Evolutionary conservation across 768 basidiomycete species (phyloP), one percentile per base, ranked within the genome.

Genomic region (Termitomyces sp.): DNA sequence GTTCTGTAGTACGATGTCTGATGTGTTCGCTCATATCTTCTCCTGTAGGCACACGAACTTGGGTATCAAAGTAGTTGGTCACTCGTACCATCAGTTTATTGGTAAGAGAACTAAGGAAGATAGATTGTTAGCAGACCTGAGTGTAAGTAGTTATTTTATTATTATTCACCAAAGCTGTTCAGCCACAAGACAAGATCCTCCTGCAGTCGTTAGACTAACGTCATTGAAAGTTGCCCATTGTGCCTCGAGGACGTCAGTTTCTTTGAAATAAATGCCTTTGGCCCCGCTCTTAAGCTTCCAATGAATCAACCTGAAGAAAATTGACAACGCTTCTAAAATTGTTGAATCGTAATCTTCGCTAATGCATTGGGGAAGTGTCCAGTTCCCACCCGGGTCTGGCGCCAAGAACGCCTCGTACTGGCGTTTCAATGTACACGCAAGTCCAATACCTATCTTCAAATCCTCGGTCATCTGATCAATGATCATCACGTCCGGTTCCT

Each of bases 221-320:
- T 91, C 90, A 60, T 90, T 90, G 70, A 98, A 86, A 21, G 96
- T 95, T 19, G 90, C 87, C 90, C 94, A 96, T 64, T 98, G 94
- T 6, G 88, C 86, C 66, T 99, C 96, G 37, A 99, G 78, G n/a
- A 98, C 85, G 67, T 98, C 96, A 0, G 95, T 97, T 75, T 99
- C 97, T 66, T 95, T 93, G 77, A 98, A 95, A 70, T 96, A 90
- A 46, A 95, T 92, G 19, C 88, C 90, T 68, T 92, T 93, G 56
- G 85, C 81, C 19, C 89, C 92, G 60, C 90, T 89, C 76, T 96
- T 96, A 50, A 99, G 78, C 69, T 98, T 96, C 90, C 89, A 93
- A 61, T 96, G 93, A 21, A 98, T 85, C 35, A 99, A 77, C 65
- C 82, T 88, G 79, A 99, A 99, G 72, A 98, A 95, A 65, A 86